A percentile compares a stretch with the other conserved stretches of the same genome.
phyloP scores from a whole-genome alignment of 805 yeast species.

The Scheffersomyces spartinae region DNA sequence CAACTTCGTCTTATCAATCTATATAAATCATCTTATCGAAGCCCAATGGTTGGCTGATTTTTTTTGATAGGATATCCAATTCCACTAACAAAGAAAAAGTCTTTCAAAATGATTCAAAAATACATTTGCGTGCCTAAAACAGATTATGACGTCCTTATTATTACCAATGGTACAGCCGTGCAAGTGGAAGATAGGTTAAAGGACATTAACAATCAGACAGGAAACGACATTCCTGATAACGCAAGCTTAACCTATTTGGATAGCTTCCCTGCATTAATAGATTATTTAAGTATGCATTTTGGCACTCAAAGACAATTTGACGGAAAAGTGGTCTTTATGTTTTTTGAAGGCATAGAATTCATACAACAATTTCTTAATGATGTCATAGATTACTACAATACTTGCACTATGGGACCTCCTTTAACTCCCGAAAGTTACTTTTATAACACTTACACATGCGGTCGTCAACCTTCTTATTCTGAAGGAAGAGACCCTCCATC shows the following conservation, averaged over 20 bases:
- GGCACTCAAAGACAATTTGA: conserved; percentile 2
- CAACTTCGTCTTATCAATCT: no score
- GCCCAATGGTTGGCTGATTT: no score
- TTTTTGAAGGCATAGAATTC: conserved; percentile 21
- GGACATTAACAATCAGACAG: conserved; percentile 11
- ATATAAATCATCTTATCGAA: no score
- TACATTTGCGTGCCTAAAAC: conserved; percentile 19
- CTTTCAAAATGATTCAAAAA: conserved; percentile 20
- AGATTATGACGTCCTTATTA: conserved; percentile 21
- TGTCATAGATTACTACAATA: conserved; percentile 19
- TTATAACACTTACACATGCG: no score
- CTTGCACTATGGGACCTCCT: no score
- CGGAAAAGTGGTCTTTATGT: conserved; percentile 26
- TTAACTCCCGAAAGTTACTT: no score
- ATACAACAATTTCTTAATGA: conserved; percentile 19
- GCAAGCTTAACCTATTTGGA: conserved; percentile 15
- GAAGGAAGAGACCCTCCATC: no score
- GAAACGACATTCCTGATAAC: conserved; percentile 11
- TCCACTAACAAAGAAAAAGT: no score
- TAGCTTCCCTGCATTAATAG: conserved; percentile 10
- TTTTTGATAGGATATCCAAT: no score
- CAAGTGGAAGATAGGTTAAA: conserved; percentile 17
- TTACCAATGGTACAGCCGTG: conserved; percentile 21
- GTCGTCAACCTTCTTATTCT: no score
- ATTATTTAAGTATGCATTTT: conserved; percentile 6